Evolutionary conservation across 2,329 filamentous ascomycete species (phyloP), one percentile per base, ranked within the genome.

Genomic region (Pseudogymnoascus verrucosus): DNA sequence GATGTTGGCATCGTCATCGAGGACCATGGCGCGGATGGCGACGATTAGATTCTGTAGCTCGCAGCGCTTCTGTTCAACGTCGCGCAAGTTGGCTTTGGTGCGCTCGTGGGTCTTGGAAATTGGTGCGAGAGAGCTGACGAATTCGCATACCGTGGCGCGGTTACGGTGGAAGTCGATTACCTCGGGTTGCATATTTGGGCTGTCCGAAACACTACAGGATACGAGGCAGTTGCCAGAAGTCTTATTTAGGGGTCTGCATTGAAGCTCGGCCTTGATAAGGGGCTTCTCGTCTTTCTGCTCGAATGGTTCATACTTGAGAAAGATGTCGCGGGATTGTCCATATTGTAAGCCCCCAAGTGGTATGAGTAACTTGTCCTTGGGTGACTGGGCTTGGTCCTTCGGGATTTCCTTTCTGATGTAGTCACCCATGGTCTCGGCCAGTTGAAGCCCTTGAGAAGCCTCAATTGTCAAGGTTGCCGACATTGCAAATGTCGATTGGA

Each of bases 401-500:
- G 28, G 16, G n/a, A 34, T 11, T 19, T 57, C 51, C 14, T 57
- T 57, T 57, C 74, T 74, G 0, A 82, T 76, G 0, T 75, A 72
- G 0, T 72, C 68, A 0, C 78, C 80, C 5, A 73, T 75, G 0
- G 75, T 76, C 59, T 79, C 74, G 23, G 75, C 66, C 0, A 84
- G 64, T 1, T 72, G 63, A 4, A 83, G 61, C 0, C 68, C 66
- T 2, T 68, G 64, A 0, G 77, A 72, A 60, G 78, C 80, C 0
- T 68, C 73, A 19, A 86, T 65, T 1, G 71, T 72, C 1, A 87
- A 70, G 0, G 68, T 73, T 2, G 79, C 80, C 0, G 76, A 74
- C 3, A 75, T 80, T 2, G 83, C 83, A 65, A 79, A 85, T 0
- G 84, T 87, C 2, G 80, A 78, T 68, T 85, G 84, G 1, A 87